Evolutionary conservation across 257 asterid species (phyloP), one percentile per base, ranked within the genome.

Genomic region (Cruciata laevipes): DNA sequence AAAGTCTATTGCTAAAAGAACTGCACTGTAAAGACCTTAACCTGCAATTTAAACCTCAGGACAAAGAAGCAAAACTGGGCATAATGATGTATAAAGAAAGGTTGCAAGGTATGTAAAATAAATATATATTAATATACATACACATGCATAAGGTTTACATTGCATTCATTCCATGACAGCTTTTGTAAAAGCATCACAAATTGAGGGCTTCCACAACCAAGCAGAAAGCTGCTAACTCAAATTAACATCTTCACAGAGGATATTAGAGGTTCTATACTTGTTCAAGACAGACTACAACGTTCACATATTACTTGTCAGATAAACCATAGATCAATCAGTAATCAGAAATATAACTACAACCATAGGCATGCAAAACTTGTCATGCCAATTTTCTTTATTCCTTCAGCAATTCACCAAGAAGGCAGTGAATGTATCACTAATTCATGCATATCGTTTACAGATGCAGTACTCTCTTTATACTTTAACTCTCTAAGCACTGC

Each of bases 61-160:
- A 30, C 7, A 32, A 61, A 61, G 66, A 61, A 32, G 66, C 25
- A 33, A 61, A 61, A 61, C 23, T 61, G 37, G 47, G n/a, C 49
- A 61, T 40, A 17, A 16, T 61, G 16, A 18, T 33, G 6, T 35
- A 18, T 18, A n/a, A 18, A 61, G 66, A 27, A 60, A 60, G 23
- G 21, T 27, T 11, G 17, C 32, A 58, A 17, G n/a, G 18, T 24
- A 10, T 23, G 24, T 6, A 0, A 58, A 30, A 14, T 17, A 58
- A 58, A 3, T 14, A 3, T 59, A 24, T 24, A n/a, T 58, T 58
- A 23, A 23, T 23, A 56, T 56, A 12, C 17, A 21, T 24, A 7
- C 33, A 24, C 61, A 56, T 0, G 33, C 31, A 56, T 56, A 58
- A 7, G 12, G 30, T 40, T 30, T 11, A 61, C 24, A 5, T 61